Evolutionary conservation across 2,329 filamentous ascomycete genomes (phyloP).

Genomic region (Didymella keratinophila): DNA sequence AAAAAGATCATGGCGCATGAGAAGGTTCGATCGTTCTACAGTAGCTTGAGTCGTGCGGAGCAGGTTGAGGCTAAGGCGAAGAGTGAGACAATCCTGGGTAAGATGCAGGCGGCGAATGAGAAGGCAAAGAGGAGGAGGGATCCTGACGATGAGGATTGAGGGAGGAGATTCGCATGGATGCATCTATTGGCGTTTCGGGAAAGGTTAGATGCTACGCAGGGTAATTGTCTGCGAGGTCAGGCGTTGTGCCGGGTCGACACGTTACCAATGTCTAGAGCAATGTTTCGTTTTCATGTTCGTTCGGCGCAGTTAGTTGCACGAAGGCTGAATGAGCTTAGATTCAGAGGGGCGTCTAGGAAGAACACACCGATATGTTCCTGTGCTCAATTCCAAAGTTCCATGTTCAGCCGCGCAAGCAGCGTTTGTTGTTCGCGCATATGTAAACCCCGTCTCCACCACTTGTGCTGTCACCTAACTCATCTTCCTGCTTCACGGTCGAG

Average conservation of each 20-base stretch:
- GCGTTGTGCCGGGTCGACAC: background rate
- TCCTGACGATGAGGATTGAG: conserved; percentile 1
- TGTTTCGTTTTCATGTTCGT: too few relatives aligned
- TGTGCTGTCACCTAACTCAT: too few relatives aligned
- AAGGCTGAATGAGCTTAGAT: too few relatives aligned
- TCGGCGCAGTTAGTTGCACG: too few relatives aligned
- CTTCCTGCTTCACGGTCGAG: too few relatives aligned
- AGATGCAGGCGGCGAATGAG: conserved; percentile 37
- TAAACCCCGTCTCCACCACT: too few relatives aligned
- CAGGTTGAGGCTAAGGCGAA: conserved; percentile 45
- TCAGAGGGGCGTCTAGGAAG: too few relatives aligned
- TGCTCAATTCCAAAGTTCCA: too few relatives aligned
- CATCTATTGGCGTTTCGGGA: conserved; percentile 4
- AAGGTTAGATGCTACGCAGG: background rate
- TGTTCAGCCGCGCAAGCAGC: too few relatives aligned
- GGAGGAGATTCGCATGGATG: background rate
- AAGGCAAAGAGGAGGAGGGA: conserved; percentile 18
- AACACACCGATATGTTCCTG: too few relatives aligned
- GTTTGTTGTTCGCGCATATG: too few relatives aligned
- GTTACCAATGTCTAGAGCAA: too few relatives aligned
- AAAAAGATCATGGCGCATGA: conserved; percentile 94
- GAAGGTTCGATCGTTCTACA: conserved; percentile 84
- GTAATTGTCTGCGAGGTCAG: background rate
- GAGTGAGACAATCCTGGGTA: conserved; percentile 42
- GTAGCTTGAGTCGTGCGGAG: conserved; percentile 78